Base-by-base conservation (phyloP, 148 eudicot genomes). In the Chenopodium quinoa region DNA sequence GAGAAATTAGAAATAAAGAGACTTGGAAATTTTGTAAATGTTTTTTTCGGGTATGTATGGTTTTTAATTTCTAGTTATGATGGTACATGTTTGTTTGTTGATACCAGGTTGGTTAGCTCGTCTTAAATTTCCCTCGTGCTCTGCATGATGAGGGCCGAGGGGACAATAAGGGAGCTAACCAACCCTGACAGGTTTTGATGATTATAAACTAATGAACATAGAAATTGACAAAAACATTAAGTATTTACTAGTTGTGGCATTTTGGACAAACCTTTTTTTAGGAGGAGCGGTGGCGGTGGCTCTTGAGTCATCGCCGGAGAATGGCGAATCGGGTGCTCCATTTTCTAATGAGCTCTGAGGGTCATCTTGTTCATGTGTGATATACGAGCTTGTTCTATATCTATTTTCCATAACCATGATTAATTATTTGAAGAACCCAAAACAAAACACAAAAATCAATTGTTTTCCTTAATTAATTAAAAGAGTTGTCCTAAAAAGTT, bases 341-440 rank as follows among this genome's bases (percentile, higher is more conserved):
- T 89, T 88, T 79, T 90, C 97, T 70, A 94, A 91, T 5, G 91
- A 92, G 80, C 91, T 87, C 58, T 91, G 90, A 11, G 88, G 84
- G 64, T 93, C 97, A 4, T 93, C 94, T 44, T 87, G 90, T 62
- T 93, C 90, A 17, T 20, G 62, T n/a, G 63, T 67, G 19, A 80
- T 54, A 58, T 65, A 85, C 12, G 82, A 79, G 75, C 77, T 84
- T 11, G 47, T 68, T 44, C 87, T 73, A 73, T 74, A 71, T 69
- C 74, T 81, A 74, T 71, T 78, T 25, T 78, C 75, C 87, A 81
- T 78, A 68, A 85, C 84, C 87, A 85, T 81, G 63, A 58, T 81
- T 76, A 44, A 48, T 12, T 13, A 40, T 5, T 12, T 73, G 37
- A 20, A 50, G n/a, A 62, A 66, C 79, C 37, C 20, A 52, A 72